A percentile compares a stretch with the other conserved stretches of the same genome.
phyloP scores from a whole-genome alignment of 306 rosid species.

The Leucaena leucocephala region DNA sequence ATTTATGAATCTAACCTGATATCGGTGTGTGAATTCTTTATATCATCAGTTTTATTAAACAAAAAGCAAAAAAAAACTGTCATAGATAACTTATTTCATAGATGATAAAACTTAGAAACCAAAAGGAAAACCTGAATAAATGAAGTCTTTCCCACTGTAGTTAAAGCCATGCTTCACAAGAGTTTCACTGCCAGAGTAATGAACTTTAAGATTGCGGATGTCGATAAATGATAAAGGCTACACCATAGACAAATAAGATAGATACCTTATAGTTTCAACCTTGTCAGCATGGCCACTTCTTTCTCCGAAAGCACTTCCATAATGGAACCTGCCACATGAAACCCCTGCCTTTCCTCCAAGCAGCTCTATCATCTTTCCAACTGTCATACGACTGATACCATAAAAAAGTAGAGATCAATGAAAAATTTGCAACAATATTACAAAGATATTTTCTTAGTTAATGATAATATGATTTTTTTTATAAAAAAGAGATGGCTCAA shows the following conservation, averaged over 20 bases:
- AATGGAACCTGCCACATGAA: constrained; percentile 93
- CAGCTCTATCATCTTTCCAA: constrained; percentile 98
- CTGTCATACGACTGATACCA: constrained; percentile 91
- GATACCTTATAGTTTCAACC: constrained; percentile 88
- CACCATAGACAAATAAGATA: constrained; percentile 35
- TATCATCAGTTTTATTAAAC: constrained; percentile 4
- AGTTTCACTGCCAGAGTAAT: constrained; percentile 66
- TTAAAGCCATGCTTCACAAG: constrained; percentile 82
- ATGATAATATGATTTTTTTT: not conserved
- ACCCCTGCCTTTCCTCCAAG: constrained; percentile 98
- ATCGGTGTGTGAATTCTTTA: not conserved
- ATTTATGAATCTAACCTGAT: not conserved
- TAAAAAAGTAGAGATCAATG: constrained; percentile 22
- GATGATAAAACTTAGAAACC: constrained; percentile 14
- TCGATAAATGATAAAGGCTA: constrained; percentile 14
- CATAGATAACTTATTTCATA: constrained; percentile 8
- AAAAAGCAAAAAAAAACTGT: not conserved
- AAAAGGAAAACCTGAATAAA: constrained; percentile 77
- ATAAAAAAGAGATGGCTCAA: constrained; percentile 4
- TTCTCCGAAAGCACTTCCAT: constrained; percentile 99
- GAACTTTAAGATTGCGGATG: constrained; percentile 28
- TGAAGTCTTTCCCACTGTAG: constrained; percentile 88
- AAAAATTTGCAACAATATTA: not conserved
- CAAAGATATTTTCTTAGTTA: not conserved
- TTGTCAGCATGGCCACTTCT: constrained; percentile 99